Percentiles rank a stretch among this genome's conserved stretches.
Evolutionary conservation across 1,284 basidiomycete genomes (phyloP).

Genomic region (Melampsora americana): DNA sequence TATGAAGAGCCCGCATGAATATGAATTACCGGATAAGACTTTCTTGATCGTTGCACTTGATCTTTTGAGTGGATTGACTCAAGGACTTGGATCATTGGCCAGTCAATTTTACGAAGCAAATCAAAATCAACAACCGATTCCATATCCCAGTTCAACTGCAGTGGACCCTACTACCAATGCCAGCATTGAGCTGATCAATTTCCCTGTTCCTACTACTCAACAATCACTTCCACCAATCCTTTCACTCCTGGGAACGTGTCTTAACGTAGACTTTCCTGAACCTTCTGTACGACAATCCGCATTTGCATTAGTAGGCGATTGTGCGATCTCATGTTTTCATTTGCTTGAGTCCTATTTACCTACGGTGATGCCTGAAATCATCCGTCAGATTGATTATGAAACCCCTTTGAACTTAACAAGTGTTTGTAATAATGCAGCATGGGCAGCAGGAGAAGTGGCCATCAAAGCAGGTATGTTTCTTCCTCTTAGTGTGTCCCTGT

Average conservation of each 20-base stretch:
- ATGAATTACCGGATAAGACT: slow-evolving; percentile 85
- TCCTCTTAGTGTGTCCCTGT: slow-evolving; percentile 61
- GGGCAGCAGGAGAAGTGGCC: slow-evolving; percentile 97
- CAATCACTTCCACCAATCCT: slow-evolving; percentile 25
- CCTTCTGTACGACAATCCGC: slow-evolving; percentile 92
- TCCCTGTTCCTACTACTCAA: background rate
- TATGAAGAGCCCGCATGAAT: slow-evolving; percentile 71
- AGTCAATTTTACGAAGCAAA: slow-evolving; percentile 63
- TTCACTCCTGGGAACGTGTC: slow-evolving; percentile 22
- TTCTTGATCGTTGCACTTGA: slow-evolving; percentile 97
- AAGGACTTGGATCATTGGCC: slow-evolving; percentile 79
- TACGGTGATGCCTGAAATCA: slow-evolving; percentile 83
- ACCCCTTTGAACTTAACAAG: slow-evolving; percentile 87
- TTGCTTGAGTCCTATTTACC: slow-evolving; percentile 79
- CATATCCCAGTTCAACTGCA: background rate
- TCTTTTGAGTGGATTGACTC: slow-evolving; percentile 88
- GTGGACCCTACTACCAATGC: too few species aligned
- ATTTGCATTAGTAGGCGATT: slow-evolving; percentile 93
- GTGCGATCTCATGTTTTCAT: slow-evolving; percentile 90
- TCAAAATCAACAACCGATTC: slow-evolving; percentile 20
- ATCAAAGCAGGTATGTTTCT: slow-evolving; percentile 47
- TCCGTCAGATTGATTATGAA: slow-evolving; percentile 83
- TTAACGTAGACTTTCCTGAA: slow-evolving; percentile 61
- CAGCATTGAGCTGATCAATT: background rate
- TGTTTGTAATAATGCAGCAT: slow-evolving; percentile 99